Percentiles rank a stretch among this genome's conserved stretches.
These are phyloP conservation scores for Sugiyamaella grinbergsii DNA, from an alignment of 1,139 yeast species.

Conservation along the genomic window DNA sequence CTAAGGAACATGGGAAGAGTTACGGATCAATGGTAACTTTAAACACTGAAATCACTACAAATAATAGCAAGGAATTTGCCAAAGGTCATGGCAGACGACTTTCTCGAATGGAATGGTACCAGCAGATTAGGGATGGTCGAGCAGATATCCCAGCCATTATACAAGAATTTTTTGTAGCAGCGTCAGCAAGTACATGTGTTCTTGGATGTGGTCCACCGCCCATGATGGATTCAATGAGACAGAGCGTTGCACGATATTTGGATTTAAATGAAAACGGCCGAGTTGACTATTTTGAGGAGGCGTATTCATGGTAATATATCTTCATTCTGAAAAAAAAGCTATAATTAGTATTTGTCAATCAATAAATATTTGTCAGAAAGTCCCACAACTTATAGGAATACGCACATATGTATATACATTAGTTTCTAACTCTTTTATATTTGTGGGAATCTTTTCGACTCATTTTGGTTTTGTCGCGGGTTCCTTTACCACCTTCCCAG, in stretches of 20 bases:
- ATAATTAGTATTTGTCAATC: neutral
- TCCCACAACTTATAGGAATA: too few relatives aligned
- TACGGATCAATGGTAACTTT: slow-evolving; percentile 20
- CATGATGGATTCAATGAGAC: slow-evolving; percentile 43
- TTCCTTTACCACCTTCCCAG: slow-evolving; percentile 52
- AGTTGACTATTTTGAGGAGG: slow-evolving; percentile 45
- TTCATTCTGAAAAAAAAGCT: too few relatives aligned
- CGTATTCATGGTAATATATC: slow-evolving; percentile 43
- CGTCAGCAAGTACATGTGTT: slow-evolving; percentile 41
- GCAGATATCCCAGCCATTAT: slow-evolving; percentile 35
- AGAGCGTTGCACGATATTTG: slow-evolving; percentile 35
- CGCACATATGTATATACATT: neutral
- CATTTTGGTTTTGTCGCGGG: slow-evolving; percentile 46
- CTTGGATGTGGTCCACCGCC: slow-evolving; percentile 45
- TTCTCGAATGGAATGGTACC: slow-evolving; percentile 23
- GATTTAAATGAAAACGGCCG: slow-evolving; percentile 40
- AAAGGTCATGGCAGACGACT: slow-evolving; percentile 6
- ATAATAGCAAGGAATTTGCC: neutral
- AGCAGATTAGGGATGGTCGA: slow-evolving; percentile 29
- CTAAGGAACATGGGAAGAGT: neutral
- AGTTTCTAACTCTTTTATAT: slow-evolving; percentile 37
- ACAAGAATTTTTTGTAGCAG: slow-evolving; percentile 31
- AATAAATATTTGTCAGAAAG: neutral
- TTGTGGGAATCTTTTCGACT: slow-evolving; percentile 47
- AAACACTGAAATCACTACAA: slow-evolving; percentile 11